Evolutionary conservation across 2,329 filamentous ascomycete species (phyloP).

Genomic region (Elsinoe fawcettii): DNA sequence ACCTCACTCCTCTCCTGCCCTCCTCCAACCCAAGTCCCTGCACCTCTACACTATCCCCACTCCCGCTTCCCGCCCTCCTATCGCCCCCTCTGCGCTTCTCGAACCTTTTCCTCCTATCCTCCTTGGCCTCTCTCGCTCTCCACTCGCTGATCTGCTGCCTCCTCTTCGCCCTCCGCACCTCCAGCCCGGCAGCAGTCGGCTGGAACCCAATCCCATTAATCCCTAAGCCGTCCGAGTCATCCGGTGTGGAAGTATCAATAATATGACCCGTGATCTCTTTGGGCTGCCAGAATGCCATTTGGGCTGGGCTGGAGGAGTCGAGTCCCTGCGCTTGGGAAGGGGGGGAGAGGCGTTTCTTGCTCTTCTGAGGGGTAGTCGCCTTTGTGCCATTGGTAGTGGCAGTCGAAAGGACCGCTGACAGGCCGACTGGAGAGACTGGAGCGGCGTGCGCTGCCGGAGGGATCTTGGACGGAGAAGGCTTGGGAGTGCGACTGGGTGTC

Average conservation of each 20-base stretch:
- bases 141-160: slow-evolving; percentile 53
- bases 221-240: slow-evolving; percentile 53
- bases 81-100: slow-evolving; percentile 38
- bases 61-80: slow-evolving; percentile 11
- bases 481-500: slow-evolving; percentile 3
- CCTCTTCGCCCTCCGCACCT: slow-evolving; percentile 48
- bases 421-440: not conserved
- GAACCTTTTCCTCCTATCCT: slow-evolving; percentile 50
- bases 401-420: not conserved
- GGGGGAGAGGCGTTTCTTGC: not conserved
- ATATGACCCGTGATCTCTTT: slow-evolving; percentile 55
- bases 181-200: slow-evolving; percentile 52
- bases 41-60: slow-evolving; percentile 11
- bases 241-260: slow-evolving; percentile 43
- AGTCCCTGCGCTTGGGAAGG: not conserved
- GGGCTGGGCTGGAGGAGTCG: slow-evolving; percentile 24
- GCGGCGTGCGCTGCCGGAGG: not conserved
- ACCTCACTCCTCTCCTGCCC: slow-evolving; percentile 11
- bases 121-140: slow-evolving; percentile 50
- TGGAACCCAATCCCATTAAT: slow-evolving; percentile 58
- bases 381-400: not conserved
- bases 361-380: not conserved
- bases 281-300: slow-evolving; percentile 45
- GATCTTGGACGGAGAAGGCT: slow-evolving; percentile 3
- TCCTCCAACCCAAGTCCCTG: slow-evolving; percentile 19